phyloP scores from a whole-genome alignment of 345 rosid species.

The Boechera retrofracta region DNA sequence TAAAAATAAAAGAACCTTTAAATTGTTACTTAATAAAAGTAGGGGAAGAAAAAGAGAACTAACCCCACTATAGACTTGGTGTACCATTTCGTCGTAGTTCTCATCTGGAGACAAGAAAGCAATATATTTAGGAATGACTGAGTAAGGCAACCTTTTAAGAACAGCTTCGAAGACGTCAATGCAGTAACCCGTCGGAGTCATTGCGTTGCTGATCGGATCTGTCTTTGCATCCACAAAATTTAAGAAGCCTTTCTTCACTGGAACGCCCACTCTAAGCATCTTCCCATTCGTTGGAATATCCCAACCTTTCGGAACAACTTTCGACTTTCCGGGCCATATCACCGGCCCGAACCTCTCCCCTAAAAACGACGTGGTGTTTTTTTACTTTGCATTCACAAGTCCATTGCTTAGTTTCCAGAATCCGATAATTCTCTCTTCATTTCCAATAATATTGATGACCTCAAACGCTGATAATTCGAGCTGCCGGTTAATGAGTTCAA shows the following conservation, averaged over 20 bases:
- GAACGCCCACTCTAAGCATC: slow-evolving; percentile 53
- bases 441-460: slow-evolving; percentile 50
- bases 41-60: slow-evolving; percentile 5
- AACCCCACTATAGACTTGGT: slow-evolving; percentile 52
- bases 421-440: slow-evolving; percentile 43
- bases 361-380: background rate
- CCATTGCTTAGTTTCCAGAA: slow-evolving; percentile 47
- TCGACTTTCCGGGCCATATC: slow-evolving; percentile 56
- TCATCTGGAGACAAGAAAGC: slow-evolving; percentile 21
- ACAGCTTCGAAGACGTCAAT: slow-evolving; percentile 46
- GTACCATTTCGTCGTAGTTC: slow-evolving; percentile 47
- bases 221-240: slow-evolving; percentile 33
- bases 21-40: background rate
- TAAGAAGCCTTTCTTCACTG: slow-evolving; percentile 41
- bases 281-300: slow-evolving; percentile 42
- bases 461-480: slow-evolving; percentile 46
- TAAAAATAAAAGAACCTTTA: background rate
- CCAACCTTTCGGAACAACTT: slow-evolving; percentile 47
- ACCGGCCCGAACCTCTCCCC: slow-evolving; percentile 8
- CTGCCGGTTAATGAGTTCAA: slow-evolving; percentile 47
- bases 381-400: slow-evolving; percentile 3
- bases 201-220: background rate
- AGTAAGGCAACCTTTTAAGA: slow-evolving; percentile 33
- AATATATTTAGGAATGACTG: slow-evolving; percentile 37
- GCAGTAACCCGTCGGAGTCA: slow-evolving; percentile 36